Evolutionary conservation across 148 eudicot species (phyloP), one percentile per base, ranked within the genome.

Genomic region (Rhododendron vialii): DNA sequence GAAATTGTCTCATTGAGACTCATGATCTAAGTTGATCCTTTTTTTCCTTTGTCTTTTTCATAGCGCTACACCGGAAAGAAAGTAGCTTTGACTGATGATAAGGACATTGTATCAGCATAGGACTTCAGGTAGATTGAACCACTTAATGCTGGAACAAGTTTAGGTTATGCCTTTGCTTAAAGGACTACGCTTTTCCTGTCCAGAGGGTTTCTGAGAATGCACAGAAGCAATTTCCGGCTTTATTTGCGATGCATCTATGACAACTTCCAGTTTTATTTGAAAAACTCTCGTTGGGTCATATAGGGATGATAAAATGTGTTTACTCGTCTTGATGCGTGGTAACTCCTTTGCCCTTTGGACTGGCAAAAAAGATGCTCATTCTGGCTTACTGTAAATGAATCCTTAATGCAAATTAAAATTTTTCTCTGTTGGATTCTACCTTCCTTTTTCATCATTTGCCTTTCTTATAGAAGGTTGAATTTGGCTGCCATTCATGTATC

Each of bases 31-130:
- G 80, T 53, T 3, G 26, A 48, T 6, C 85, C 24, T 35, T 73
- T 28, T 43, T 41, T 17, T 36, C 33, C 45, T 69, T 43, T 50
- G 17, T 53, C 22, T 47, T n/a, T 75, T 84, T 84, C 57, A 78
- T 89, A 90, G 94, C 89, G 90, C 26, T 92, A 92, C 80, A 51
- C 84, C 30, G 92, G 94, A 79, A 92, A 91, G 89, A 91, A 88
- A 91, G 89, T 80, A 79, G 85, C 89, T 82, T 76, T 85, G 2
- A 20, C 84, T 47, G 92, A 90, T 51, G 94, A 89, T 43, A 35
- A 86, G 35, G 86, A 77, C 76, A 26, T 14, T 35, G 48, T 81
- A 30, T 69, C 85, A 67, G 92, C 92, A 61, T 91, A 86, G 88
- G 63, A 77, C 74, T 88, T 88, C 87, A 84, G 79, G 90, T 61